Conservation (phyloP, 1,284 basidiomycete species). For the Cutaneotrichosporon curvatum region DNA sequence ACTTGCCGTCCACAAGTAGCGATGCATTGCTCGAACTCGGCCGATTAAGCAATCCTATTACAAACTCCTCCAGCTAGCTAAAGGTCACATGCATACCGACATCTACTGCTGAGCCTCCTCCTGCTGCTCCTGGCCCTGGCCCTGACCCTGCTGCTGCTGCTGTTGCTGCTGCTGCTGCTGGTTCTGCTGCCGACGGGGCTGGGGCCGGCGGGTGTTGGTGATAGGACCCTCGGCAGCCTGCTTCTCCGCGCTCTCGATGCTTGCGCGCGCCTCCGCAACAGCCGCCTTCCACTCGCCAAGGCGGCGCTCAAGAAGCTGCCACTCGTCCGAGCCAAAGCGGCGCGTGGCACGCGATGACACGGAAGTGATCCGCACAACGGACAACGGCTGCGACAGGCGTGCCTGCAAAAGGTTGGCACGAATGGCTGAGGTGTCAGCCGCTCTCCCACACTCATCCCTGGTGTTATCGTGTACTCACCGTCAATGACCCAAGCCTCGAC, state of each 20-base stretch:
- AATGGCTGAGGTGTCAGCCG: conserved; percentile 59
- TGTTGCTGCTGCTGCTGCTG: conserved; percentile 18
- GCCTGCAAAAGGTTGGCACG: conserved; percentile 72
- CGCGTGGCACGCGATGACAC: conserved; percentile 58
- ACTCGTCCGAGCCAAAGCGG: conserved; percentile 69
- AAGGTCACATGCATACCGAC: too few species aligned
- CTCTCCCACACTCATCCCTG: too few species aligned
- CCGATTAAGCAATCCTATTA: too few species aligned
- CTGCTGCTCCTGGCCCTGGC: too few species aligned
- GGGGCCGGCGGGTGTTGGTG: conserved; percentile 20
- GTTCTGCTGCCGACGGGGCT: conserved; percentile 16
- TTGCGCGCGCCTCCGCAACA: conserved; percentile 36
- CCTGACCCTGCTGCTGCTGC: conserved; percentile 10
- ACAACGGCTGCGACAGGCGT: conserved; percentile 75
- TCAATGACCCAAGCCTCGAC: conserved; percentile 92
- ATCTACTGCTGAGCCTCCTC: too few species aligned
- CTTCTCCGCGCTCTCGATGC: conserved; percentile 41
- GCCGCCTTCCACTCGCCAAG: conserved; percentile 66
- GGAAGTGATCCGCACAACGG: conserved; percentile 66
- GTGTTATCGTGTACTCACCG: conserved; percentile 55
- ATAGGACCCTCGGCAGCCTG: conserved; percentile 15
- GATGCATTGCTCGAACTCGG: too few species aligned
- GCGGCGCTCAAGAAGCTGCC: conserved; percentile 72
- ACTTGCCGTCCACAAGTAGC: too few species aligned
- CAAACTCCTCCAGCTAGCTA: too few species aligned